Evolutionary conservation across 805 yeast species (phyloP).

Genomic region (Suhomyces kilbournensis): DNA sequence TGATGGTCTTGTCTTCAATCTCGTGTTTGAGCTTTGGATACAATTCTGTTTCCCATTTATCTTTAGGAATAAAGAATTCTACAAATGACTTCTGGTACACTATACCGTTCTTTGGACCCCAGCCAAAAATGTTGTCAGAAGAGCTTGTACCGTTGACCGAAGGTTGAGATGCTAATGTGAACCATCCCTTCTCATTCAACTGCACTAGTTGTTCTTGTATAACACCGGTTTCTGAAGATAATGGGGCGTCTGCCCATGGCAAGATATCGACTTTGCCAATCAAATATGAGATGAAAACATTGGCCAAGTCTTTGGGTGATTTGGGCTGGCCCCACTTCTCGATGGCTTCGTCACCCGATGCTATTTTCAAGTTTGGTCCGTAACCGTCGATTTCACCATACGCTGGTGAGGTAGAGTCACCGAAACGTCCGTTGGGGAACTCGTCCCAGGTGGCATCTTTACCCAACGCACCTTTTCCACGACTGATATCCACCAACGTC

Average conservation of each 20-base stretch:
- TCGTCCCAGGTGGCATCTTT: conserved; percentile 97
- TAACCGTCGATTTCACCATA: conserved; percentile 98
- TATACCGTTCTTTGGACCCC: conserved; percentile 92
- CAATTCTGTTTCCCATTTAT: conserved; percentile 60
- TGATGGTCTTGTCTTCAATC: conserved; percentile 46
- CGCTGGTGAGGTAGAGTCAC: conserved; percentile 94
- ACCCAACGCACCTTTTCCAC: conserved; percentile 81
- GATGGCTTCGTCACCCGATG: conserved; percentile 57
- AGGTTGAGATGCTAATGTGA: conserved; percentile 95
- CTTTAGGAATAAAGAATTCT: conserved; percentile 69
- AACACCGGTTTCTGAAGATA: conserved; percentile 85
- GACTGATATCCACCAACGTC: conserved; percentile 70
- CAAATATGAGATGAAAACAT: conserved; percentile 67
- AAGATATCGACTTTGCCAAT: conserved; percentile 70
- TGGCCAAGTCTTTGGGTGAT: conserved; percentile 54
- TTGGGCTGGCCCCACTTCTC: conserved; percentile 81
- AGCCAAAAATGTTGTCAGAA: conserved; percentile 86
- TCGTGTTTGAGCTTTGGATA: conserved; percentile 46
- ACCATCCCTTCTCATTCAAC: conserved; percentile 68
- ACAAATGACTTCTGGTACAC: conserved; percentile 93
- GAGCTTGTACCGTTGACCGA: conserved; percentile 79
- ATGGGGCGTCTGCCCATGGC: conserved; percentile 90
- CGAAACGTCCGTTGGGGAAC: conserved; percentile 92
- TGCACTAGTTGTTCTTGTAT: conserved; percentile 88
- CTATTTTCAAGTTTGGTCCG: conserved; percentile 84